Conservation (phyloP, 257 asterid genomes). For the Petrea volubilis region DNA sequence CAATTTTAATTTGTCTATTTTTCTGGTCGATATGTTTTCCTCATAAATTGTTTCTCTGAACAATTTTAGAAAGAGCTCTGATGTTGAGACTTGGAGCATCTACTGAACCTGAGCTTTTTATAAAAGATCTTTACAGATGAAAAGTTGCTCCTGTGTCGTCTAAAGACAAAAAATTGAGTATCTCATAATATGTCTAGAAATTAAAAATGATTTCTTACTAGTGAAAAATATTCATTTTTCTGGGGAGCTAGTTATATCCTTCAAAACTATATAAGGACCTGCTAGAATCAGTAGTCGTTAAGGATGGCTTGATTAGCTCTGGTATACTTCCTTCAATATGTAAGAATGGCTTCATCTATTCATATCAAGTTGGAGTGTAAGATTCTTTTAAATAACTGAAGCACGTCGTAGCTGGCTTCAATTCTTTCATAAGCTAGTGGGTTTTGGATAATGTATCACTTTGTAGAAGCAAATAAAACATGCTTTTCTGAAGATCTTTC, state of each 20-base stretch:
- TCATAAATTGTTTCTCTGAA: not conserved
- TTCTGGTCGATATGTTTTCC: not conserved
- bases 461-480: not conserved
- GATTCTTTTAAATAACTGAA: slow-evolving; percentile 5
- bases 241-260: too few species aligned
- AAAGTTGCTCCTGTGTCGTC: too few species aligned
- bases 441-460: not conserved
- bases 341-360: not conserved
- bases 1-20: not conserved
- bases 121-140: not conserved
- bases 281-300: too few species aligned
- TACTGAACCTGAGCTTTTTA: not conserved
- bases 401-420: slow-evolving; percentile 2
- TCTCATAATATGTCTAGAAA: too few species aligned
- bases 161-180: too few species aligned
- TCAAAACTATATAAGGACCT: too few species aligned
- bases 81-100: too few species aligned
- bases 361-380: not conserved
- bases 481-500: not conserved
- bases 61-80: slow-evolving; percentile 5
- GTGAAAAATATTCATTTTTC: too few species aligned
- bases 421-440: too few species aligned
- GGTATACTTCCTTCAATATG: not conserved
- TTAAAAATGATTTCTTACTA: too few species aligned
- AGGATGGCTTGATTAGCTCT: too few species aligned